A percentile compares a stretch with the other conserved stretches of the same genome.
These are phyloP conservation scores for Ustilago crameri DNA, from an alignment of 1,284 basidiomycete species.

Conservation along the genomic window DNA sequence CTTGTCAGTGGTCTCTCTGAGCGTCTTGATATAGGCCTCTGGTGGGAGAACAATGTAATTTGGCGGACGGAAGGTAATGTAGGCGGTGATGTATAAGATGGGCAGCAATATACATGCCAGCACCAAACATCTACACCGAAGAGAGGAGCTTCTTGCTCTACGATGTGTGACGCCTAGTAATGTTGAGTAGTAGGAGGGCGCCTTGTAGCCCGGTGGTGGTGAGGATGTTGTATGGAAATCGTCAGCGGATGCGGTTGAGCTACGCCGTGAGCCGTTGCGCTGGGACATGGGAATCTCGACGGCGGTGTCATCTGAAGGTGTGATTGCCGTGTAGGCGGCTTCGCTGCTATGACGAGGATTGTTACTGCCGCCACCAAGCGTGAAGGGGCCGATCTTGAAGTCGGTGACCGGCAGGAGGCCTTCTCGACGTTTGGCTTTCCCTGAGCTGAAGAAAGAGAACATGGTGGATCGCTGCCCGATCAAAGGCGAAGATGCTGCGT, in stretches of 20 bases:
- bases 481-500: not conserved
- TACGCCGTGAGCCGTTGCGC: constrained; percentile 6
- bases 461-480: constrained; percentile 9
- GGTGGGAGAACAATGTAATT: constrained; percentile 45
- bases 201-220: constrained; percentile 41
- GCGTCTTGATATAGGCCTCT: constrained; percentile 30
- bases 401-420: constrained; percentile 22
- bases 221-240: constrained; percentile 11
- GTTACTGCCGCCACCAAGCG: constrained; percentile 27
- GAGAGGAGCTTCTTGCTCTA: constrained; percentile 25
- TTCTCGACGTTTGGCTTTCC: constrained; percentile 21
- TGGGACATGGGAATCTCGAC: constrained; percentile 18
- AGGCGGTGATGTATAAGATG: constrained; percentile 32
- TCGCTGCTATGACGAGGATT: constrained; percentile 27
- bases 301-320: constrained; percentile 26
- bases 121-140: constrained; percentile 30
- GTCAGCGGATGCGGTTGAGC: constrained; percentile 20
- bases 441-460: constrained; percentile 23
- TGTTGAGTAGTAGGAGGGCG: constrained; percentile 34
- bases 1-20: constrained; percentile 30
- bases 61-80: constrained; percentile 43
- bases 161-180: constrained; percentile 26
- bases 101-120: constrained; percentile 23
- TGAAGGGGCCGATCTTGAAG: constrained; percentile 39
- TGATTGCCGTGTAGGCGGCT: constrained; percentile 34